Evolutionary conservation across 108 stramenopile species (phyloP).

Genomic region (Phaeodactylum tricornutum): DNA sequence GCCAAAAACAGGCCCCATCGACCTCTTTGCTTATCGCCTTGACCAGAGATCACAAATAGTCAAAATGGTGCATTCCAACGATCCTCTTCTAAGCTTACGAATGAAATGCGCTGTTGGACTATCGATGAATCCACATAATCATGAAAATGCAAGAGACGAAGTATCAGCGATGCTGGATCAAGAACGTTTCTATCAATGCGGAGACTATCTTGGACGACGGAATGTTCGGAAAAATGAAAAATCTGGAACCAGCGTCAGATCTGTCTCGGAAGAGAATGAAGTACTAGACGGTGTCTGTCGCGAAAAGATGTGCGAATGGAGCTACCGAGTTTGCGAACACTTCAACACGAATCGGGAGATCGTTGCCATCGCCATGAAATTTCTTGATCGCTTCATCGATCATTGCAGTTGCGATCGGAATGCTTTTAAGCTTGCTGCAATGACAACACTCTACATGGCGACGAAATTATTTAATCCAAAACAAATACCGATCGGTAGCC

Average conservation of each 20-base stretch:
- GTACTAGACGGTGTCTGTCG: constrained; percentile 15
- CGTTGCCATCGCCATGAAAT: constrained; percentile 27
- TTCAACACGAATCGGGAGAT: constrained; percentile 25
- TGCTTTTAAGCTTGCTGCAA: constrained; percentile 49
- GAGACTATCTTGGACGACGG: constrained; percentile 18
- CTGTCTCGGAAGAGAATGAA: not conserved
- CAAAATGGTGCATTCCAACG: too few species aligned
- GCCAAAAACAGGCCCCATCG: too few species aligned
- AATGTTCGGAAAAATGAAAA: not conserved
- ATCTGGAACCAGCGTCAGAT: not conserved
- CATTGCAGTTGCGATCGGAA: constrained; percentile 31
- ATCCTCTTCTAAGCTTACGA: too few species aligned
- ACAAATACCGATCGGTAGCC: constrained; percentile 8
- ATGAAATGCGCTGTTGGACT: too few species aligned
- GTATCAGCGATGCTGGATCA: too few species aligned
- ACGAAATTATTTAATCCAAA: constrained; percentile 29
- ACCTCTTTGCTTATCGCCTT: too few species aligned
- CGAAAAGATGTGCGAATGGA: constrained; percentile 42
- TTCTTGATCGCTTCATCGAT: constrained; percentile 36
- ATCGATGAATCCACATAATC: too few species aligned
- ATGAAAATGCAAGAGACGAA: too few species aligned
- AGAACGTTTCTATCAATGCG: constrained; percentile 7
- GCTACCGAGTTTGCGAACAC: constrained; percentile 31
- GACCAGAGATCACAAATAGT: too few species aligned
- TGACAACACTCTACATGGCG: constrained; percentile 43